Evolutionary conservation across 768 basidiomycete species (phyloP).

Genomic region (Psilocybe cubensis): DNA sequence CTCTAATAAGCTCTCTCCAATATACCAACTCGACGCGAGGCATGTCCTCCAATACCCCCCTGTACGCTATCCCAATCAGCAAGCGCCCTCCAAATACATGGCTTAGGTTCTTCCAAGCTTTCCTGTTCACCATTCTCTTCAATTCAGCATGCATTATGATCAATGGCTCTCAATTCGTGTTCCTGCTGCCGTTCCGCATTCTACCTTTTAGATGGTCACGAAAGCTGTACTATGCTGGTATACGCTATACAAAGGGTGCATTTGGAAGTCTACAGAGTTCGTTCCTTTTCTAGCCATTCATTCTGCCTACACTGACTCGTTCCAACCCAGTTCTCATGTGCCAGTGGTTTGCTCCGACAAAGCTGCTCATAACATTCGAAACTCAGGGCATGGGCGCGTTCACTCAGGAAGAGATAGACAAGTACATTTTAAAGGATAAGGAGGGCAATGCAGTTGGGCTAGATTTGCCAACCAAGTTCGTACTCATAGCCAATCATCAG

Average conservation of each 20-base stretch:
- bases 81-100: conserved; percentile 58
- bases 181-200: conserved; percentile 68
- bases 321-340: conserved; percentile 66
- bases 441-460: conserved; percentile 62
- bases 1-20: conserved; percentile 9
- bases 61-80: conserved; percentile 53
- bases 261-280: conserved; percentile 77
- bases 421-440: conserved; percentile 57
- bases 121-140: conserved; percentile 62
- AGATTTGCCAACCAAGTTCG: conserved; percentile 75
- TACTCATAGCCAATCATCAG: conserved; percentile 94
- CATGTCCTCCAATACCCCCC: conserved; percentile 25
- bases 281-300: conserved; percentile 27
- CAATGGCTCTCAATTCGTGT: conserved; percentile 72
- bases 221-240: conserved; percentile 66
- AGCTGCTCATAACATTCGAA: conserved; percentile 74
- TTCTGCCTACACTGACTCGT: not conserved
- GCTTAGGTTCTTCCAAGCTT: conserved; percentile 49
- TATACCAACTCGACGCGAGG: conserved; percentile 12
- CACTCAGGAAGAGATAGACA: conserved; percentile 59
- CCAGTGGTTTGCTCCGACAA: conserved; percentile 83
- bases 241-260: conserved; percentile 82
- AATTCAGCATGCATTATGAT: conserved; percentile 68
- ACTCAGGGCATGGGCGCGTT: conserved; percentile 67
- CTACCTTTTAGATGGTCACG: conserved; percentile 62